Base-by-base conservation (phyloP, 2,329 filamentous ascomycete genomes). In the Pochonia chlamydosporia region DNA sequence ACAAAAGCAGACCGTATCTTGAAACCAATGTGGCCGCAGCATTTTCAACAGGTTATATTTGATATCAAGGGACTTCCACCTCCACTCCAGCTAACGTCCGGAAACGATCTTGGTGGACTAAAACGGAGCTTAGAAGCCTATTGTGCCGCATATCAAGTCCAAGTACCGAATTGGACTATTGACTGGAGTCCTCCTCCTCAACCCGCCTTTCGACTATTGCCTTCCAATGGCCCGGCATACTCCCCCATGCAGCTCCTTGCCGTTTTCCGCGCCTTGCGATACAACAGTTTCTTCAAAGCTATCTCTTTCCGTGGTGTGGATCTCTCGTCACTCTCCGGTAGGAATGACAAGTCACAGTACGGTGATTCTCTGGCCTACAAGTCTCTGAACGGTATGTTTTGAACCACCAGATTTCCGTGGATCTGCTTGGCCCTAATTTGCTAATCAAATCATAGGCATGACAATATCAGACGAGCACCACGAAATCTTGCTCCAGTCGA, bases 251-350 rank as follows among this genome's bases (percentile, higher is more conserved):
- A 81, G 56, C 64, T 81, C 3, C 60, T 81, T n/a, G 78, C 78
- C 9, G 71, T 80, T 1, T 71, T 81, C 53, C 71, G 76, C 4
- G 75, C 78, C 2, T 60, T 81, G 49, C 69, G 78, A 9, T 81
- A 78, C 57, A 81, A 81, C 46, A 78, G 76, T 52, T 81, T 75
- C 54, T 81, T 81, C 61, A 76, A 74, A 49, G 74, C 76, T 1
- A 59, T 81, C n/a, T 80, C 75, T 2, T 78, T 81, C 51, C 61
- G 66, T 9, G 69, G 75, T 44, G 68, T 81, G 13, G 73, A 79
- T 52, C 64, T 81, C 18, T 70, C 69, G 2, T 55, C 63, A 7
- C 55, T 69, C 11, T 58, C 58, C 25, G 61, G 62, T 31, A 66
- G 59, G 41, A 67, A 67, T 40, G 78, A 81, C 49, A 68, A 68